Percentiles rank a stretch among this genome's conserved stretches.
Evolutionary conservation across 345 rosid genomes (phyloP).

Genomic region (Euphorbia peplus): DNA sequence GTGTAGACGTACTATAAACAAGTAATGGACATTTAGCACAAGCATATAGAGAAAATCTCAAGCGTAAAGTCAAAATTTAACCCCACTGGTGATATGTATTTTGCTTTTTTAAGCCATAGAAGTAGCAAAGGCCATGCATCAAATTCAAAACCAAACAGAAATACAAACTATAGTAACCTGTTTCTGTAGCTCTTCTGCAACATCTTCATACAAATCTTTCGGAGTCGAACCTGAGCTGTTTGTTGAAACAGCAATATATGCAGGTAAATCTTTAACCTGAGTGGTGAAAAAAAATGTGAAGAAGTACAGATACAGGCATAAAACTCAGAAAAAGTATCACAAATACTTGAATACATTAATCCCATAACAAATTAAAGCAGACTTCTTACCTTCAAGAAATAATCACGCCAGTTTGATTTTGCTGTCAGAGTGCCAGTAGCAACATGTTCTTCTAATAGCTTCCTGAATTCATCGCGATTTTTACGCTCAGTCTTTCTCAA

Average conservation of each 20-base stretch:
- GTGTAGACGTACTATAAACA: background rate
- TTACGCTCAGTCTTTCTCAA: constrained; percentile 82
- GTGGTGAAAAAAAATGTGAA: constrained; percentile 14
- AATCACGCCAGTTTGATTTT: constrained; percentile 86
- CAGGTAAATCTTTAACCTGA: constrained; percentile 76
- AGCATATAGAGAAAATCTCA: background rate
- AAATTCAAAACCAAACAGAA: background rate
- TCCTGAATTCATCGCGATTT: constrained; percentile 94
- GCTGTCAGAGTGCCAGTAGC: constrained; percentile 67
- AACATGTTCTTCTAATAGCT: constrained; percentile 78
- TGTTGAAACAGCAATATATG: constrained; percentile 63
- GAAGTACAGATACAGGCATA: constrained; percentile 11
- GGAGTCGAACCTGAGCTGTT: constrained; percentile 88
- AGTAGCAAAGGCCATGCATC: background rate
- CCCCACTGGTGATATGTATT: background rate
- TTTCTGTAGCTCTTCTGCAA: constrained; percentile 71
- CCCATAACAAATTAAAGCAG: constrained; percentile 15
- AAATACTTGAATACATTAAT: constrained; percentile 11
- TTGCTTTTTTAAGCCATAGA: too few relatives aligned
- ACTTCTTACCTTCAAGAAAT: constrained; percentile 55
- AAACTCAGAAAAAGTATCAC: constrained; percentile 7
- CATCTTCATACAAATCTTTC: constrained; percentile 89
- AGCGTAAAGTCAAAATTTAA: background rate
- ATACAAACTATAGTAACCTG: constrained; percentile 39
- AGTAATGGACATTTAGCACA: background rate